A percentile compares a stretch with the other conserved stretches of the same genome.
Conservation (phyloP, 768 basidiomycete species). For the Dacryopinax primogenitus region DNA sequence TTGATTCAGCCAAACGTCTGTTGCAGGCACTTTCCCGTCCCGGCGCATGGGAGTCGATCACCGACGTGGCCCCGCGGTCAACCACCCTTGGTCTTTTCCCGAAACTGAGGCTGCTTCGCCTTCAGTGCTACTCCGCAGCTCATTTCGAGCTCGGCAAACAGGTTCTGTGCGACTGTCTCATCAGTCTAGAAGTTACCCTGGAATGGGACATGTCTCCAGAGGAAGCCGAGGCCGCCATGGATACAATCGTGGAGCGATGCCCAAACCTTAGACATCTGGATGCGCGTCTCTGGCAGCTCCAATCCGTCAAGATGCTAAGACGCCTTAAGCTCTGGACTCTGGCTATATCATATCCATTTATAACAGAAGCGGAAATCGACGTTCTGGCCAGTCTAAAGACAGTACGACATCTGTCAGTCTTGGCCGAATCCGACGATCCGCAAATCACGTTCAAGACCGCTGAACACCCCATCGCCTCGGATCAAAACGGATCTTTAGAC, state of each 20-base stretch:
- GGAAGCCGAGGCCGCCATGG: background rate
- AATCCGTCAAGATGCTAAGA: background rate
- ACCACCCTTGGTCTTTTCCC: background rate
- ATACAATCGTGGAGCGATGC: background rate
- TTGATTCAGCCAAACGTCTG: background rate
- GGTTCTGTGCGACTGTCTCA: background rate
- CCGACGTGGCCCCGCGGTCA: background rate
- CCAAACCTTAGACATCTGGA: background rate
- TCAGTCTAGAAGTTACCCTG: background rate
- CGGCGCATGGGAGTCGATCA: background rate
- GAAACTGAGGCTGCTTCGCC: background rate
- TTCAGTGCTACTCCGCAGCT: background rate
- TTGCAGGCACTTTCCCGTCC: background rate
- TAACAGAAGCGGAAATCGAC: background rate
- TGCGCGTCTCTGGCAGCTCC: background rate
- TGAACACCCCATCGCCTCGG: background rate
- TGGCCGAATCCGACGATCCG: conserved; percentile 2
- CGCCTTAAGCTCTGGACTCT: background rate
- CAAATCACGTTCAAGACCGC: background rate
- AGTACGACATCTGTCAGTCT: background rate
- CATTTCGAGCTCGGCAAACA: background rate
- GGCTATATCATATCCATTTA: background rate
- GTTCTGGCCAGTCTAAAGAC: background rate
- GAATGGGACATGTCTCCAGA: background rate
- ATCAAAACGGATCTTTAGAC: background rate